Conservation (phyloP, 2,329 filamentous ascomycete species). For the Nemania serpens region DNA sequence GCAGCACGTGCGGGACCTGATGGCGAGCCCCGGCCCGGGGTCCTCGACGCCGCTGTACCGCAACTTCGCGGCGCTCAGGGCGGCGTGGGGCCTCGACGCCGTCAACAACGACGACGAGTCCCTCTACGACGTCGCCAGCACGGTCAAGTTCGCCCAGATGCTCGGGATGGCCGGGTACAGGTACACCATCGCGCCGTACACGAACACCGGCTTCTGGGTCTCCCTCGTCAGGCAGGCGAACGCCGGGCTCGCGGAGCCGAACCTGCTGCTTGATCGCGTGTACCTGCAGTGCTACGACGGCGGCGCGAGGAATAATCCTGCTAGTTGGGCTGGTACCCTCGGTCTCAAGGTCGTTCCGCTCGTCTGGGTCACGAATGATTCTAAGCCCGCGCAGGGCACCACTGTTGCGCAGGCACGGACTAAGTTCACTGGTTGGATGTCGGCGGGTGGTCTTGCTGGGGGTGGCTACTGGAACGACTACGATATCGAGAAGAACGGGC, state of each 20-base stretch:
- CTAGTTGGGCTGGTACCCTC: conserved; percentile 44
- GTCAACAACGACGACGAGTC: conserved; percentile 54
- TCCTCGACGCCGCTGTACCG: conserved; percentile 43
- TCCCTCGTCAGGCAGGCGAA: conserved; percentile 41
- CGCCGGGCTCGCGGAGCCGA: conserved; percentile 29
- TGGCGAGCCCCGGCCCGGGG: conserved; percentile 43
- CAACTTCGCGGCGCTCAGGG: conserved; percentile 48
- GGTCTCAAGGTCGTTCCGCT: conserved; percentile 50
- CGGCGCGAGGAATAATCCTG: conserved; percentile 48
- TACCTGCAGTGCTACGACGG: conserved; percentile 54
- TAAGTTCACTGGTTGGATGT: conserved; percentile 44
- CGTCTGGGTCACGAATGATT: conserved; percentile 52
- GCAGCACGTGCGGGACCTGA: conserved; percentile 47
- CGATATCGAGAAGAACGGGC: conserved; percentile 51
- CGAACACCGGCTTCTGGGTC: conserved; percentile 46
- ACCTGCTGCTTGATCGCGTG: conserved; percentile 46
- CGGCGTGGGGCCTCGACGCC: conserved; percentile 50
- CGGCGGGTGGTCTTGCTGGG: conserved; percentile 40
- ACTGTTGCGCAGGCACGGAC: conserved; percentile 45
- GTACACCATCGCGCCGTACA: conserved; percentile 51
- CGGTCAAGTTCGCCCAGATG: conserved; percentile 49
- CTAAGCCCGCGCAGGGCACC: conserved; percentile 48
- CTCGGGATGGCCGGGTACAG: conserved; percentile 47
- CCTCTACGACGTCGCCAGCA: conserved; percentile 49
- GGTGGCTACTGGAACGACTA: conserved; percentile 54